Percentiles rank a stretch among this genome's conserved stretches.
Evolutionary conservation across 1,139 yeast species (phyloP).

Genomic region (Meyerozyma athensensis): DNA sequence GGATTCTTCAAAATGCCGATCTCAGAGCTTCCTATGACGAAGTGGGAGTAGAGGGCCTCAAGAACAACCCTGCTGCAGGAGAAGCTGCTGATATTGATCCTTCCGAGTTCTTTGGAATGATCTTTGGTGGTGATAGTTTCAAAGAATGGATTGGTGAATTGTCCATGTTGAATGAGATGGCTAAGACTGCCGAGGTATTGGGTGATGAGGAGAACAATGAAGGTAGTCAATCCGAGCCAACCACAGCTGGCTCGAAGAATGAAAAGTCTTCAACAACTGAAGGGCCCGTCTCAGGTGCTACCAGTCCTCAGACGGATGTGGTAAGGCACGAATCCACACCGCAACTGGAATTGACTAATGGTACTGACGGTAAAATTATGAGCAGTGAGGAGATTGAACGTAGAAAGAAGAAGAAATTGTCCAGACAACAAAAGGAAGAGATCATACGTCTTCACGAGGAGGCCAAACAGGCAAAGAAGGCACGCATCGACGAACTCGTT

Average conservation of each 20-base stretch:
- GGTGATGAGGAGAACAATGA: conserved; percentile 17
- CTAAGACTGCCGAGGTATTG: conserved; percentile 52
- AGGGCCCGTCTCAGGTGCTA: neutral
- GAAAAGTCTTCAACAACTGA: neutral
- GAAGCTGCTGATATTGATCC: conserved; percentile 38
- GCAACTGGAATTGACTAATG: conserved; percentile 13
- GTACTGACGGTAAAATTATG: conserved; percentile 8
- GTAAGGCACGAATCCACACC: conserved; percentile 7
- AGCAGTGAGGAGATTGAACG: conserved; percentile 15
- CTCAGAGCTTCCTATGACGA: conserved; percentile 39
- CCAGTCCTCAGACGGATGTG: conserved; percentile 1
- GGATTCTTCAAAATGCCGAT: conserved; percentile 34
- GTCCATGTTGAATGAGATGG: conserved; percentile 54
- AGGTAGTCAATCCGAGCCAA: neutral
- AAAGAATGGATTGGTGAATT: conserved; percentile 77
- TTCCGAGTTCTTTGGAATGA: conserved; percentile 65
- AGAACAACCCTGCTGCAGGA: conserved; percentile 13
- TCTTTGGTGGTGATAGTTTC: conserved; percentile 86
- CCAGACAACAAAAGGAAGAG: conserved; percentile 52
- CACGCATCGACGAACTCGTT: conserved; percentile 51
- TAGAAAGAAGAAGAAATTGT: conserved; percentile 36
- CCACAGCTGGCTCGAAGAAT: neutral
- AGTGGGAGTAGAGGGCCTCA: conserved; percentile 41
- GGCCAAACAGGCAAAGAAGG: conserved; percentile 48
- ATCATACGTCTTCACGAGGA: conserved; percentile 50